phyloP scores from a whole-genome alignment of 2,329 filamentous ascomycete genomes.

The Pseudocercospora cruenta region DNA sequence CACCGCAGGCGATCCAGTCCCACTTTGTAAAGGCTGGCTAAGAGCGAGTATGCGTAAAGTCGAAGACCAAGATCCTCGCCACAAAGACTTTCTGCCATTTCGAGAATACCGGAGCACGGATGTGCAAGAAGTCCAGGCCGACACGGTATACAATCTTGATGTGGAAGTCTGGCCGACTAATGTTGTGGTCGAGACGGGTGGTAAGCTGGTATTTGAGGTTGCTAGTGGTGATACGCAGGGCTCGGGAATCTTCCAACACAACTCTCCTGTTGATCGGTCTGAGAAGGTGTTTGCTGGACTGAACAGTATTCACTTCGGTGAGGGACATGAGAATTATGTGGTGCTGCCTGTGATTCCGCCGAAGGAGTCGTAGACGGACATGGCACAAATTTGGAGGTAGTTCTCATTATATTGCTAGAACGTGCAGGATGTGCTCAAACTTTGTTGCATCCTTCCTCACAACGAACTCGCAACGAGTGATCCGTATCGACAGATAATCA shows the following conservation, averaged over 20 bases:
- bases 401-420: neutral
- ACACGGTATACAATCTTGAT: slow-evolving; percentile 63
- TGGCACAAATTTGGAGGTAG: too few species aligned
- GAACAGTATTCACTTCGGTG: slow-evolving; percentile 60
- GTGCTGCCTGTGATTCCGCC: slow-evolving; percentile 58
- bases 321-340: slow-evolving; percentile 55
- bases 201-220: slow-evolving; percentile 60
- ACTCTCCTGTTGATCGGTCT: slow-evolving; percentile 16
- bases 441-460: too few species aligned
- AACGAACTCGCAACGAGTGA: too few species aligned
- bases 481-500: too few species aligned
- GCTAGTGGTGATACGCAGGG: slow-evolving; percentile 63
- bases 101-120: slow-evolving; percentile 63
- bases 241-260: slow-evolving; percentile 40
- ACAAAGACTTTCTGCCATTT: slow-evolving; percentile 60
- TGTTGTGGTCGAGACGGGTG: slow-evolving; percentile 58
- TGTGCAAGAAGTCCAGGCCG: slow-evolving; percentile 57
- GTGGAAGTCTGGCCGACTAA: slow-evolving; percentile 69
- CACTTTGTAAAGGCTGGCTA: slow-evolving; percentile 67
- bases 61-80: slow-evolving; percentile 54
- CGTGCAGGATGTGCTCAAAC: too few species aligned
- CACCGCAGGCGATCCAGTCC: slow-evolving; percentile 66
- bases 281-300: slow-evolving; percentile 50
- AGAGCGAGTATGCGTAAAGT: slow-evolving; percentile 61
- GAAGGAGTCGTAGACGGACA: slow-evolving; percentile 32